Base-by-base conservation (phyloP, 495 filamentous ascomycete genomes). In the Aspergillus heteromorphus region DNA sequence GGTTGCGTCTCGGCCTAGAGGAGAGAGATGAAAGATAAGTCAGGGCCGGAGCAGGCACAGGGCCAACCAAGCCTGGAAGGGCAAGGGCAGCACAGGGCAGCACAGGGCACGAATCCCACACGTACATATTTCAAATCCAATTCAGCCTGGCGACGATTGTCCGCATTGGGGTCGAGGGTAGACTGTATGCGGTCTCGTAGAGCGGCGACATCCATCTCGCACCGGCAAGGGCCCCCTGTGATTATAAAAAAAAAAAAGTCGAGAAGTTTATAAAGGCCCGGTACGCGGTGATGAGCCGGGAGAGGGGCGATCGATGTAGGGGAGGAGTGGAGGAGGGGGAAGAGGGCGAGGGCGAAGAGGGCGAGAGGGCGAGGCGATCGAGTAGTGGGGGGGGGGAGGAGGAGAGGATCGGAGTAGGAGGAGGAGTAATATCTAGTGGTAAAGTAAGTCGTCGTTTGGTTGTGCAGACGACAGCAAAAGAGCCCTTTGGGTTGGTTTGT, bases 101-200 rank as follows among this genome's bases (percentile, higher is more conserved):
- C 17, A 57, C 55, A 41, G 20, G 29, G 29, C 49, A 52, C 47
- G 62, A 27, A 60, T 54, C 40, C 61, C 56, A 55, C 55, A 77
- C 86, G 66, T 81, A 97, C 93, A 82, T 87, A 85, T 86, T 92
- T 95, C 60, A 98, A 78, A 72, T 97, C 89, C 61, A 92, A 73
- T 77, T 97, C 95, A 54, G 91, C 93, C 69, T 88, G 84, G 61
- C 84, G 83, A 65, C 93, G 83, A 70, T 79, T 83, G 62, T 93
- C 88, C 61, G 89, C 84, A 78, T 97, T 89, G 57, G 87, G 69
- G 62, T 89, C 85, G 63, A 97, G 83, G 45, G 91, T 97, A 65
- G 87, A 87, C 68, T 86, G 81, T 70, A 97, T 90, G 71, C 91
- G 89, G 78, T 84, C 84, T 73, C 91, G 81, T 66, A 98, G 81